Evolutionary conservation across 2,329 filamentous ascomycete species (phyloP).

Genomic region (Pseudocercospora crystallina): DNA sequence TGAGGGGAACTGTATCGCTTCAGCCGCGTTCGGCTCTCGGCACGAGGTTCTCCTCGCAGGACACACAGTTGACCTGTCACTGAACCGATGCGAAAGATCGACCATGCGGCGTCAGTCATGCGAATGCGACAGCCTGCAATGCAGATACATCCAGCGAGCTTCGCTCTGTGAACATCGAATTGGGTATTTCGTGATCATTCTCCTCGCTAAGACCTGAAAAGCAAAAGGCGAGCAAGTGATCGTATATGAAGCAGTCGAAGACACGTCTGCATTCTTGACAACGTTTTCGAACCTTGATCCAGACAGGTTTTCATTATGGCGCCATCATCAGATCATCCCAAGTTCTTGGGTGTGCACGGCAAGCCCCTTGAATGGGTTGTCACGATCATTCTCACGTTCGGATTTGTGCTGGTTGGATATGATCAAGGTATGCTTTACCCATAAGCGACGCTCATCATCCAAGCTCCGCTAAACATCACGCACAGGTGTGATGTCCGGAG

Average conservation of each 20-base stretch:
- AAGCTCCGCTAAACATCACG: too few relatives aligned
- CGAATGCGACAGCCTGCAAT: neutral
- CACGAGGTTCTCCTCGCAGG: too few relatives aligned
- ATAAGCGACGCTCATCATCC: neutral
- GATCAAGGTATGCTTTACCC: neutral
- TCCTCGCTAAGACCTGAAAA: too few relatives aligned
- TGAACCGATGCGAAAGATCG: neutral
- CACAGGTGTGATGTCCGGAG: constrained; percentile 5
- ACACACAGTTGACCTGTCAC: neutral
- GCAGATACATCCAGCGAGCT: neutral
- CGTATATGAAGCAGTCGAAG: neutral
- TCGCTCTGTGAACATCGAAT: too few relatives aligned
- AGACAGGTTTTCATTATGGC: neutral
- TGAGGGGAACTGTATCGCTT: neutral
- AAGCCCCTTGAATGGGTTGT: constrained; percentile 6
- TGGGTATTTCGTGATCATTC: too few relatives aligned
- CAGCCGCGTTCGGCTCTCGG: too few relatives aligned
- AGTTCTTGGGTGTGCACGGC: constrained; percentile 2
- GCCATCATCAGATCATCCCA: constrained; percentile 2
- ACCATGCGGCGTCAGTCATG: neutral
- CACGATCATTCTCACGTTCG: constrained; percentile 4
- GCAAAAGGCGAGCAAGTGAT: neutral
- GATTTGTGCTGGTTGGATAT: constrained; percentile 5
- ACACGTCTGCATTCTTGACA: neutral
- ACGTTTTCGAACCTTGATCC: neutral